Percentiles rank a stretch among this genome's conserved stretches.
Conservation (phyloP, 192 early-diverging fungal species). For the Coemansia sp. region DNA sequence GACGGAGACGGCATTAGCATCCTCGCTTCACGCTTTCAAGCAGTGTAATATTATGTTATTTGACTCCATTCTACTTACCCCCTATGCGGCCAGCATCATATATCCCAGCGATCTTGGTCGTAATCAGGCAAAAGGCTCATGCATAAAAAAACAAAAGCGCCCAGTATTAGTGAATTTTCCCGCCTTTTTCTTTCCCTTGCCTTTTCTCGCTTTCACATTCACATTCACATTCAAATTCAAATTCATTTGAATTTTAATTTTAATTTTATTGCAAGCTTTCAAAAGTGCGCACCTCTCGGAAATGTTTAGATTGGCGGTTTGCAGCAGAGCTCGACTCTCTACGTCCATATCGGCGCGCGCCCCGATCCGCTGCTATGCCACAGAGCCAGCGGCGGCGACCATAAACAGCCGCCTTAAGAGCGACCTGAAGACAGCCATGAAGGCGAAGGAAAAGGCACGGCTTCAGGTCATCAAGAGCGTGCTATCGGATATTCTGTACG, state of each 20-base stretch:
- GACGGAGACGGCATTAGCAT: conserved; percentile 19
- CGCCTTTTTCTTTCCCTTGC: too few species aligned
- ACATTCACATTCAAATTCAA: too few species aligned
- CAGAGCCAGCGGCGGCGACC: conserved; percentile 10
- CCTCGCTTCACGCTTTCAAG: conserved; percentile 28
- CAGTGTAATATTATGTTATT: conserved; percentile 3
- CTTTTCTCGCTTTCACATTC: too few species aligned
- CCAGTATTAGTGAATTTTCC: too few species aligned
- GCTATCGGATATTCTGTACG: conserved; percentile 75
- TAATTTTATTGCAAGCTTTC: too few species aligned
- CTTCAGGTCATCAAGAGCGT: conserved; percentile 68
- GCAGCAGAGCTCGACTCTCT: conserved; percentile 4
- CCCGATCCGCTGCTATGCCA: not conserved
- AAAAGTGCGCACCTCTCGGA: not conserved
- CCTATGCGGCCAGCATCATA: too few species aligned
- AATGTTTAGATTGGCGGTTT: not conserved
- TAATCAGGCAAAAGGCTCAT: too few species aligned
- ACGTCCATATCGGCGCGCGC: not conserved
- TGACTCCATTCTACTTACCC: too few species aligned
- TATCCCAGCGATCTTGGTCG: too few species aligned
- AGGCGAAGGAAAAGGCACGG: conserved; percentile 62
- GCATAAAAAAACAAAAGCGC: too few species aligned
- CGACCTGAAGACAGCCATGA: conserved; percentile 81
- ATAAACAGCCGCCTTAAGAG: conserved; percentile 58
- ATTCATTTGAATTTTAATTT: not conserved